Evolutionary conservation across 2,329 filamentous ascomycete genomes (phyloP).

Genomic region (Pseudohalonectria lignicola): DNA sequence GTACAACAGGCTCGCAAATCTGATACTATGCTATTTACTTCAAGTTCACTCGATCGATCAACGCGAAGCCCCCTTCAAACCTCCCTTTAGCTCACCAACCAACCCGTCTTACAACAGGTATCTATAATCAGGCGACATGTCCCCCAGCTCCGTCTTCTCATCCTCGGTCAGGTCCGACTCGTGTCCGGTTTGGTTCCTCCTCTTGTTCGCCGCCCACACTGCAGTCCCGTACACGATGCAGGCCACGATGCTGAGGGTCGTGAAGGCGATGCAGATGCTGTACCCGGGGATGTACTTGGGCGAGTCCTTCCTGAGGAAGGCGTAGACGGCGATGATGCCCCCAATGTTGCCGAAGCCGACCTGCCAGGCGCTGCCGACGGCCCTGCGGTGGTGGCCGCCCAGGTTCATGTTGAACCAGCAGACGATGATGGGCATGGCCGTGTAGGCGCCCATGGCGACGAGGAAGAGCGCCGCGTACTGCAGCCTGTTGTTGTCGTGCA

Average conservation of each 20-base stretch:
- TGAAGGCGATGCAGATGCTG: slow-evolving; percentile 65
- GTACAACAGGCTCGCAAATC: no score
- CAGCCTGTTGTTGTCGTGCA: slow-evolving; percentile 55
- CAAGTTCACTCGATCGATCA: no score
- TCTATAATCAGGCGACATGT: slow-evolving; percentile 3
- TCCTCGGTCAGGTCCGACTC: slow-evolving; percentile 15
- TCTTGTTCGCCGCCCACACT: background rate
- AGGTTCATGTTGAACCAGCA: slow-evolving; percentile 80
- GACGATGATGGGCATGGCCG: slow-evolving; percentile 79
- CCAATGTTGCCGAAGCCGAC: slow-evolving; percentile 71
- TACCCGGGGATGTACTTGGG: slow-evolving; percentile 65
- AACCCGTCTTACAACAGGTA: slow-evolving; percentile 1
- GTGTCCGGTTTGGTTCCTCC: background rate
- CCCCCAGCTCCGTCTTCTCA: slow-evolving; percentile 28
- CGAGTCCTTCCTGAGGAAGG: slow-evolving; percentile 55
- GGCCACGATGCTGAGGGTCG: slow-evolving; percentile 52
- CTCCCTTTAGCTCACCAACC: no score
- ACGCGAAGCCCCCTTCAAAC: no score
- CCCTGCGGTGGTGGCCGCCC: slow-evolving; percentile 58
- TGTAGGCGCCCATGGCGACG: slow-evolving; percentile 68
- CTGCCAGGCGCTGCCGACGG: slow-evolving; percentile 66
- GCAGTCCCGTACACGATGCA: slow-evolving; percentile 40
- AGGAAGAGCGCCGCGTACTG: slow-evolving; percentile 78
- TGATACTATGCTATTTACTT: no score
- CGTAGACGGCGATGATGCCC: slow-evolving; percentile 66